These are phyloP conservation scores for Ganoderma sp. DNA, from an alignment of 1,284 basidiomycete species.

Conservation along the genomic window DNA sequence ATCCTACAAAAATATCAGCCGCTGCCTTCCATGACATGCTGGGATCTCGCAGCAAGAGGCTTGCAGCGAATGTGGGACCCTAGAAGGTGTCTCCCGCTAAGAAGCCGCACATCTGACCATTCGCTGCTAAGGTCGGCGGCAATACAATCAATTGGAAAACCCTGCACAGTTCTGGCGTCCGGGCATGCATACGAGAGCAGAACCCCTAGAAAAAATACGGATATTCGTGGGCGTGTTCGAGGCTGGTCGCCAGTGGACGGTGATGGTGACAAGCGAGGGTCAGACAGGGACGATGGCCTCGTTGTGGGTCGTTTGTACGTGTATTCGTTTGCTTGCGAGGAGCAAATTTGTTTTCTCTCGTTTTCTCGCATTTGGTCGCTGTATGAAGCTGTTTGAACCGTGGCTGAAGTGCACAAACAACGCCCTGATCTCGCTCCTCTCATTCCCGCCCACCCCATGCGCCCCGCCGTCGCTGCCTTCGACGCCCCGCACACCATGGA, in stretches of 20 bases:
- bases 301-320: slow-evolving; percentile 58
- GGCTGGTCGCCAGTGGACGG: not conserved
- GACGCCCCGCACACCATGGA: slow-evolving; percentile 20
- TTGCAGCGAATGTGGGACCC: not conserved
- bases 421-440: slow-evolving; percentile 20
- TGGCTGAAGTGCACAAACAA: slow-evolving; percentile 48
- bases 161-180: not conserved
- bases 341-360: slow-evolving; percentile 71
- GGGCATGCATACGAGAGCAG: not conserved
- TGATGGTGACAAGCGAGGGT: not conserved
- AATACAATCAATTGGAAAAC: slow-evolving; percentile 8
- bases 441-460: slow-evolving; percentile 30
- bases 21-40: not conserved
- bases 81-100: not conserved
- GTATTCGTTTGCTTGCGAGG: slow-evolving; percentile 58
- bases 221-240: not conserved
- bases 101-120: slow-evolving; percentile 8
- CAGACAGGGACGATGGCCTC: slow-evolving; percentile 25
- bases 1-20: not conserved
- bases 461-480: slow-evolving; percentile 29
- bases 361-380: slow-evolving; percentile 73
- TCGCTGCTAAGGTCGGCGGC: slow-evolving; percentile 4
- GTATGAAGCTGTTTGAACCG: slow-evolving; percentile 58
- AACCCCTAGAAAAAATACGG: not conserved
- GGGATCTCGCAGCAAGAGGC: not conserved